phyloP scores from a whole-genome alignment of 257 asterid genomes.

The Scutellaria minor region DNA sequence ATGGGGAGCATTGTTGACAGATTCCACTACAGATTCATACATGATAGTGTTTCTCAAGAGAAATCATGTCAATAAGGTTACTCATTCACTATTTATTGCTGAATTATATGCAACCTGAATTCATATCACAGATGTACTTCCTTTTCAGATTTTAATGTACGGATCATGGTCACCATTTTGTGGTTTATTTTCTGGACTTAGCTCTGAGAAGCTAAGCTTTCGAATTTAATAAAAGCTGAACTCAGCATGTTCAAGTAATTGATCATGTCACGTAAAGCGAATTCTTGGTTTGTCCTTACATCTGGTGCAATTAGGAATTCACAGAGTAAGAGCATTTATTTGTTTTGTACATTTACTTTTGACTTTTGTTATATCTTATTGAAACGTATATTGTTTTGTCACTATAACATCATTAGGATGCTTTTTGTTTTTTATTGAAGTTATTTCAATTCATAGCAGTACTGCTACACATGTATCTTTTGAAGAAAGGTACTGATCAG shows the following conservation, averaged over 20 bases:
- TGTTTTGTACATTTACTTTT: conserved; percentile 5
- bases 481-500: background rate
- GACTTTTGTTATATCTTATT: background rate
- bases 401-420: background rate
- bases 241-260: conserved; percentile 14
- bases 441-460: conserved; percentile 19
- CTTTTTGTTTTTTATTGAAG: conserved; percentile 8
- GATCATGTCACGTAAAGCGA: conserved; percentile 20
- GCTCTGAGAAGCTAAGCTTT: conserved; percentile 24
- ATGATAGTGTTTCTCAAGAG: background rate
- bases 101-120: background rate
- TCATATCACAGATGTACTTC: background rate
- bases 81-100: conserved; percentile 19
- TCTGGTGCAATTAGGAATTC: conserved; percentile 17
- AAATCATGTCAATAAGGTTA: conserved; percentile 2
- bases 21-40: conserved; percentile 13
- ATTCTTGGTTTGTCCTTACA: background rate
- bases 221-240: conserved; percentile 16
- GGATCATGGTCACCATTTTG: conserved; percentile 7
- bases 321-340: background rate
- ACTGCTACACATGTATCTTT: background rate
- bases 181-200: conserved; percentile 18
- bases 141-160: background rate
- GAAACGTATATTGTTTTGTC: background rate
- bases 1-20: conserved; percentile 10